These are phyloP conservation scores for Myriangium duriaei DNA, from an alignment of 2,329 filamentous ascomycete species.

Conservation along the genomic window DNA sequence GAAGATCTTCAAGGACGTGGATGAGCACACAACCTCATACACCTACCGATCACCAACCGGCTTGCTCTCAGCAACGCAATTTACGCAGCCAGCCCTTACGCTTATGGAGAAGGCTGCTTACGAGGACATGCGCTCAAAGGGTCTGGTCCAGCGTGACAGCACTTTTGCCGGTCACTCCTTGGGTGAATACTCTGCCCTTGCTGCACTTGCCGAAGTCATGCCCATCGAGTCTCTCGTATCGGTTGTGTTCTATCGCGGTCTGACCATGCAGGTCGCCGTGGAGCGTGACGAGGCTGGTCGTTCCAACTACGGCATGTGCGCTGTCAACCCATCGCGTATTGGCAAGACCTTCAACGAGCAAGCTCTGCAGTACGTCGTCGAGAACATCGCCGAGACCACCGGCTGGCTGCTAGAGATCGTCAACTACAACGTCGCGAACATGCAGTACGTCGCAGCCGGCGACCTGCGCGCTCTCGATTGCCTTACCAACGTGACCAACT, in stretches of 20 bases:
- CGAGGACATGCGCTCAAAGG: constrained; percentile 97
- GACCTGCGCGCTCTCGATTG: constrained; percentile 54
- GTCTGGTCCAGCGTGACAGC: constrained; percentile 88
- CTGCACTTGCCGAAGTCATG: constrained; percentile 94
- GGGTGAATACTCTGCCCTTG: constrained; percentile 94
- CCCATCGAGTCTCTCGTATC: constrained; percentile 98
- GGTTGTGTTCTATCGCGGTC: constrained; percentile 95
- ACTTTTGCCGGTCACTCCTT: constrained; percentile 96
- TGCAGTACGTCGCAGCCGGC: constrained; percentile 57
- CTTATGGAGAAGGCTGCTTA: constrained; percentile 99
- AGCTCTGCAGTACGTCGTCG: constrained; percentile 90
- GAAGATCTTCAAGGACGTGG: constrained; percentile 98
- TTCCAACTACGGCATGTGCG: constrained; percentile 98
- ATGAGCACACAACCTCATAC: constrained; percentile 85
- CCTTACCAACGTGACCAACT: constrained; percentile 75
- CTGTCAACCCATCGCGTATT: constrained; percentile 95
- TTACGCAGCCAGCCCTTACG: constrained; percentile 92
- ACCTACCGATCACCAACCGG: constrained; percentile 93
- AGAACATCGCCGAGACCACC: constrained; percentile 87
- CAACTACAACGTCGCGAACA: constrained; percentile 72
- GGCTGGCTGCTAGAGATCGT: constrained; percentile 97
- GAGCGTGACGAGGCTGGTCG: constrained; percentile 87
- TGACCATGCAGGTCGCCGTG: constrained; percentile 98
- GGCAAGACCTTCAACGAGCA: constrained; percentile 98
- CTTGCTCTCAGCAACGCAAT: constrained; percentile 90